Evolutionary conservation across 2,329 filamentous ascomycete genomes (phyloP), one percentile per base, ranked within the genome.

Genomic region (Ascosphaera pollenicola): DNA sequence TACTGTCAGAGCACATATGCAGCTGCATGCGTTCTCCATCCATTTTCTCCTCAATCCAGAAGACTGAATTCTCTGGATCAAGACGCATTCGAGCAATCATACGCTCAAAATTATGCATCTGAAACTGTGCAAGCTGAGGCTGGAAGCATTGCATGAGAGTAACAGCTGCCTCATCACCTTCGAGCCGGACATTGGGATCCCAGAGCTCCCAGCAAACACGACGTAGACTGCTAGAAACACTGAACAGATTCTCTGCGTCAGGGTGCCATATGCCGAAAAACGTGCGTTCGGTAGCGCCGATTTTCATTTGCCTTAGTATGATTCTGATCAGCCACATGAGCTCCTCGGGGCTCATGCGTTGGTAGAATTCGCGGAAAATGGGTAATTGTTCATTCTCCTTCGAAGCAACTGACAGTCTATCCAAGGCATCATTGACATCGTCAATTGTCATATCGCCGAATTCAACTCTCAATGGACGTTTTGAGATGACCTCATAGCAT

Each of bases 31-130:
- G 73, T 58, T 98, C 89, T 1, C 89, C 89, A 48, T 98, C 89
- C 7, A 98, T 64, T 57, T 98, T 98, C 59, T 98, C 89, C 55
- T 98, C 89, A 37, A 95, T 89, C 84, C 85, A 95, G 51, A 91
- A 98, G 7, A 78, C 73, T 0, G 68, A 64, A 39, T 91, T 75
- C 0, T 81, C 74, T 17, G 76, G 69, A 0, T 72, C 76, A 0
- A 69, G 65, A 2, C 72, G 69, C 57, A 77, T 70, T 35, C 61
- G 74, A 15, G 72, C 64, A 1, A 91, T 73, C 70, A 91, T 82
- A 51, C 75, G 79, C 40, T 83, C 70, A 47, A 93, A 82, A 0
- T 75, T 74, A 26, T 80, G 70, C 66, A 80, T 79, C 54, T 94
- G 83, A 45, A 92, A 94, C 46, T 89, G 80, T 3, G 89, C 89